phyloP scores from a whole-genome alignment of 2,329 filamentous ascomycete species.

The Paraphaeosphaeria sporulosa region DNA sequence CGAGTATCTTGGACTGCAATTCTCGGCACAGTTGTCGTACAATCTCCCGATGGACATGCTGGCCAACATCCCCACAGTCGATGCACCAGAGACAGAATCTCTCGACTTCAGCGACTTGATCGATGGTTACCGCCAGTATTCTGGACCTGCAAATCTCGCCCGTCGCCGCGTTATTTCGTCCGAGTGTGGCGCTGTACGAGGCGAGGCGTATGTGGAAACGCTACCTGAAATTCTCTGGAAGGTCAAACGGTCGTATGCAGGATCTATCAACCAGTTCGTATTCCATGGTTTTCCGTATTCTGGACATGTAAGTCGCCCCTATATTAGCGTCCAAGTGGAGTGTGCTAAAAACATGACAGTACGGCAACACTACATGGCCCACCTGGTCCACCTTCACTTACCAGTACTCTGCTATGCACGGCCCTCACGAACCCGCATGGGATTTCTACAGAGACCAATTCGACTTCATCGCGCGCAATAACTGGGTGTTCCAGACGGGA shows the following conservation, averaged over 20 bases:
- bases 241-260: constrained; percentile 51
- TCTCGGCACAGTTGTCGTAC: constrained; percentile 43
- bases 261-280: constrained; percentile 55
- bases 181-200: constrained; percentile 40
- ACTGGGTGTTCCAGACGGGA: constrained; percentile 52
- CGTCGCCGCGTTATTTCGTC: constrained; percentile 43
- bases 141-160: constrained; percentile 41
- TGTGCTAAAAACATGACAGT: constrained; percentile 27
- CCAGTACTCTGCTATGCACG: constrained; percentile 51
- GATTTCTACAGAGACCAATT: constrained; percentile 48
- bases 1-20: constrained; percentile 30
- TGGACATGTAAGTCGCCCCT: constrained; percentile 20
- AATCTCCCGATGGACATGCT: constrained; percentile 46
- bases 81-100: constrained; percentile 46
- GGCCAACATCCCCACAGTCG: constrained; percentile 36
- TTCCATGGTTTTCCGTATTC: constrained; percentile 55
- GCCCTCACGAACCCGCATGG: constrained; percentile 53
- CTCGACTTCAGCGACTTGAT: constrained; percentile 42
- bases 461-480: constrained; percentile 49
- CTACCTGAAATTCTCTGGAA: constrained; percentile 42
- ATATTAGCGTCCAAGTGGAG: too few relatives aligned
- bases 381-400: constrained; percentile 56
- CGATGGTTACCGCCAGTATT: constrained; percentile 45
- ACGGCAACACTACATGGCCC: constrained; percentile 59
- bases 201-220: constrained; percentile 35